phyloP scores from a whole-genome alignment of 768 basidiomycete genomes.

The Kwoniella dejecticola region DNA sequence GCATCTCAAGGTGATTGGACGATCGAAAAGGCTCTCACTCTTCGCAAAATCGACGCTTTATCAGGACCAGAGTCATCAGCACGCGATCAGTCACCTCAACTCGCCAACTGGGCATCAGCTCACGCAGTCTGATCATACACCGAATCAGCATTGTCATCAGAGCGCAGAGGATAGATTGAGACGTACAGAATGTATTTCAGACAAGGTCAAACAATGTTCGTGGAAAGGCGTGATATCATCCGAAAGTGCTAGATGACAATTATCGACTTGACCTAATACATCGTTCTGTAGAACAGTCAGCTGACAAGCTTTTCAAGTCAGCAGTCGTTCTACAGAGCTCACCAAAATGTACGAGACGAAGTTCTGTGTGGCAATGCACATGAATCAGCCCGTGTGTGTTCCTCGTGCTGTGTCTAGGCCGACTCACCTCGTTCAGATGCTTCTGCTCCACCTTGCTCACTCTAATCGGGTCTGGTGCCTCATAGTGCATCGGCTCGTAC shows the following conservation, averaged over 20 bases:
- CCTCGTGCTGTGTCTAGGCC: too few species aligned
- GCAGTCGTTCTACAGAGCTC: not conserved
- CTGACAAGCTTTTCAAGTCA: not conserved
- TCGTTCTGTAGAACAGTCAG: too few species aligned
- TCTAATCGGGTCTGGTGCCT: slow-evolving; percentile 37
- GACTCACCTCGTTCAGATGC: slow-evolving; percentile 45
- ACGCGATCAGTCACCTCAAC: too few species aligned
- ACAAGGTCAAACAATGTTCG: slow-evolving; percentile 38
- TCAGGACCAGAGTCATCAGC: not conserved
- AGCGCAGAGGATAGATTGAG: too few species aligned
- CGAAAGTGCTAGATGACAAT: slow-evolving; percentile 47
- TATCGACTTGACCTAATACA: slow-evolving; percentile 54
- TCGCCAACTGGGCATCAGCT: not conserved
- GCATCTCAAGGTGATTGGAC: too few species aligned
- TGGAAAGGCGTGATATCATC: slow-evolving; percentile 36
- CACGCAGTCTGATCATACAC: slow-evolving; percentile 31
- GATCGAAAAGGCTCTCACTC: slow-evolving; percentile 36
- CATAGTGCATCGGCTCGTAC: slow-evolving; percentile 49
- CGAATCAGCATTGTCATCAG: too few species aligned
- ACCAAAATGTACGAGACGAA: slow-evolving; percentile 52
- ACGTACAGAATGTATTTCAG: slow-evolving; percentile 51
- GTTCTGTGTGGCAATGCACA: slow-evolving; percentile 25
- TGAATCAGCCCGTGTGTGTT: slow-evolving; percentile 12
- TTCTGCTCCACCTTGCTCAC: slow-evolving; percentile 41
- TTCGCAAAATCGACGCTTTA: slow-evolving; percentile 54